Evolutionary conservation across 352 stramenopile genomes (phyloP), one percentile per base, ranked within the genome.

Genomic region (Pelagophyceae sp.): DNA sequence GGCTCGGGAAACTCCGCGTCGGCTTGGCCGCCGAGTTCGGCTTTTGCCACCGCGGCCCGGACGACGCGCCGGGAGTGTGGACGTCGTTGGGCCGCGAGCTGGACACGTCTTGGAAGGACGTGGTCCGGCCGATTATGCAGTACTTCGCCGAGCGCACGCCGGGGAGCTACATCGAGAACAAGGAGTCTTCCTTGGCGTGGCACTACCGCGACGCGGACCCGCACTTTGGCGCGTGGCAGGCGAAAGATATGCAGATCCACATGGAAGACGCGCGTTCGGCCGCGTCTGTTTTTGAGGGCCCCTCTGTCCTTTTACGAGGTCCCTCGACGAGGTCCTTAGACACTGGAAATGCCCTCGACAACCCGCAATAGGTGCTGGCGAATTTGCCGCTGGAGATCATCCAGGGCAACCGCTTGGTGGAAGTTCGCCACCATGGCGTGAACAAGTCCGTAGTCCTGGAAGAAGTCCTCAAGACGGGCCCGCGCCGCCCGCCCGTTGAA

Each of bases 11-110:
- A 70, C 94, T 99, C 45, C 91, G 94, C 38, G 86, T 99, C 33
- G 96, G 96, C 60, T 84, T 99, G 40, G 96, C 94, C 1, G 95
- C 95, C 29, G 96, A 99, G 83, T 95, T 99, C 83, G 96, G 96
- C 6, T 99, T 98, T 86, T 93, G 98, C 83, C 99, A 99, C 83
- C 97, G 95, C 63, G 97, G 92, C 92, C 87, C 86, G 25, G 85
- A 82, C n/a, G 33, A 58, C 31, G 90, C 86, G 45, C 78, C 76
- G 35, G 79, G 81, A 38, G 81, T 78, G 0, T 88, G 85, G 85
- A 78, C 92, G 87, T 60, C 92, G 91, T 77, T 88, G 51, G 70
- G 67, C 51, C 81, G 82, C 50, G 80, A 81, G n/a, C 89, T 85
- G 86, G 87, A 90, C 70, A 90, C 84, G 27, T 89, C 85, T 17